A percentile compares a stretch with the other conserved stretches of the same genome.
These are phyloP conservation scores for Saccharum spontaneum DNA, from an alignment of 176 grass and related monocot genomes.

Conservation along the genomic window DNA sequence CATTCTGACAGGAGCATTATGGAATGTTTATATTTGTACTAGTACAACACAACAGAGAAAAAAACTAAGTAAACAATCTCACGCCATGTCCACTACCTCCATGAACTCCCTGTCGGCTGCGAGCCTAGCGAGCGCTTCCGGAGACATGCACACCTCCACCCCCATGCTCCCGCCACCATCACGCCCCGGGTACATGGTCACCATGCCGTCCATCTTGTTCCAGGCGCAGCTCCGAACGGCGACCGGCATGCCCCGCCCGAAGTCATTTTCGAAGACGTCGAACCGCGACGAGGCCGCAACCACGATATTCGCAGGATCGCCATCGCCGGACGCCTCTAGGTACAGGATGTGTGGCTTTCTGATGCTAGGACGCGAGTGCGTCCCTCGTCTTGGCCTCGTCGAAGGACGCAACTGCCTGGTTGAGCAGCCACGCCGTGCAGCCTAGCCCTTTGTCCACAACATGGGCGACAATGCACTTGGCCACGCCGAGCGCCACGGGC, in stretches of 20 bases:
- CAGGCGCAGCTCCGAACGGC: constrained; percentile 18
- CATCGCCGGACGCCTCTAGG: no score
- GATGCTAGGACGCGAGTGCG: not conserved
- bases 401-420: not conserved
- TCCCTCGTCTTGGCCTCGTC: not conserved
- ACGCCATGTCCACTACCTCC: no score
- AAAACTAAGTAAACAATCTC: no score
- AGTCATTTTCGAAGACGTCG: constrained; percentile 26
- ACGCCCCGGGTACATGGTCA: not conserved
- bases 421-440: constrained; percentile 9
- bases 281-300: constrained; percentile 33
- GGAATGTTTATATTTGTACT: no score
- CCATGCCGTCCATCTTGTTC: constrained; percentile 22
- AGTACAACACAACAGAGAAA: no score
- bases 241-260: constrained; percentile 25
- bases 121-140: not conserved
- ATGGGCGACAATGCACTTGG: constrained; percentile 5
- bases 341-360: not conserved
- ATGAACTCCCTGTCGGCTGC: not conserved
- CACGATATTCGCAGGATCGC: not conserved
- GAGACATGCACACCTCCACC: not conserved
- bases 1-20: no score
- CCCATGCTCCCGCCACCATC: not conserved
- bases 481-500: not conserved
- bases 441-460: constrained; percentile 8